Conservation (phyloP, 148 eudicot genomes). For the Gaultheria prostrata region DNA sequence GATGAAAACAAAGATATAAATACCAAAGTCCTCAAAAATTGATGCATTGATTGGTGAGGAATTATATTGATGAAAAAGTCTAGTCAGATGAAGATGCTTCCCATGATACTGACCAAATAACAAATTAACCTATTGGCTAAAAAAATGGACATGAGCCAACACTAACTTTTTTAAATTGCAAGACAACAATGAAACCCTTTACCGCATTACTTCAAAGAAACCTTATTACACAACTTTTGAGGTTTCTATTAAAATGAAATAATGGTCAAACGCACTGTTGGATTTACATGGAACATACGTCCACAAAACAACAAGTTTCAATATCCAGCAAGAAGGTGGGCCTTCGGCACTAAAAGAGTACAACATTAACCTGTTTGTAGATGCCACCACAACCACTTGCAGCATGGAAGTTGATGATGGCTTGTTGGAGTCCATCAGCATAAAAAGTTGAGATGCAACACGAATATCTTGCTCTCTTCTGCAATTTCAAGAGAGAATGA, state of each 20-base stretch:
- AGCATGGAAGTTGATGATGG: constrained; percentile 45
- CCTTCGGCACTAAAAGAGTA: neutral
- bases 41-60: neutral
- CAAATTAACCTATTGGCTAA: neutral
- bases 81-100: neutral
- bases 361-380: constrained; percentile 76
- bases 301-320: neutral
- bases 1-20: too few relatives aligned
- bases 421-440: constrained; percentile 76
- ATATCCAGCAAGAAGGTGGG: neutral
- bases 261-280: neutral
- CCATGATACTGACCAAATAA: neutral
- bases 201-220: neutral
- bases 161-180: neutral
- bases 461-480: constrained; percentile 86
- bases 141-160: neutral
- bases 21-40: neutral
- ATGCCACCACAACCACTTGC: constrained; percentile 86
- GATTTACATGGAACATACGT: neutral
- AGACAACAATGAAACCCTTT: neutral
- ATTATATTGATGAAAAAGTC: neutral
- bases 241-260: neutral
- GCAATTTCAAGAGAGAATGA: constrained; percentile 35
- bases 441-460: constrained; percentile 74
- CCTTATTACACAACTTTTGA: neutral